A percentile compares a stretch with the other conserved stretches of the same genome.
phyloP scores from a whole-genome alignment of 495 filamentous ascomycete species.

The Elasticomyces elasticus region DNA sequence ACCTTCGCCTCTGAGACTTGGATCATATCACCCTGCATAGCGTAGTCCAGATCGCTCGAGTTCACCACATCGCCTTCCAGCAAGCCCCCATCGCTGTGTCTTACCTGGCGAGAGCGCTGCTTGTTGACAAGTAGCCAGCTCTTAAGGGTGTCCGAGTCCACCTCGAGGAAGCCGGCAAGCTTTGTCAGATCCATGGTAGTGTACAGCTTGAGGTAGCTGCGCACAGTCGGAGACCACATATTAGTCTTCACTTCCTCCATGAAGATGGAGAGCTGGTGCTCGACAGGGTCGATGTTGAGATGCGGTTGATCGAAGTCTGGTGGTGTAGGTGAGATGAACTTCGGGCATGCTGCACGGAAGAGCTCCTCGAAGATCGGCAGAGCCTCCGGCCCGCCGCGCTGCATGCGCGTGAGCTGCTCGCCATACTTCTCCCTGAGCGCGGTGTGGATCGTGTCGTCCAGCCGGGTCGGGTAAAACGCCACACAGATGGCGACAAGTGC shows the following conservation, averaged over 20 bases:
- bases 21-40: slow-evolving; percentile 90
- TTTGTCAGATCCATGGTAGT: slow-evolving; percentile 99
- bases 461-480: slow-evolving; percentile 87
- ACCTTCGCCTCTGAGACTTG: slow-evolving; percentile 98
- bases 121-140: slow-evolving; percentile 92
- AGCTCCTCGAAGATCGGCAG: slow-evolving; percentile 95
- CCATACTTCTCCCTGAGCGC: slow-evolving; percentile 97
- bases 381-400: slow-evolving; percentile 88
- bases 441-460: slow-evolving; percentile 98
- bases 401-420: slow-evolving; percentile 88
- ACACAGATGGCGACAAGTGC: slow-evolving; percentile 97
- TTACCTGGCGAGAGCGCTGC: slow-evolving; percentile 90
- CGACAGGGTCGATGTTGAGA: slow-evolving; percentile 88
- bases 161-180: slow-evolving; percentile 90
- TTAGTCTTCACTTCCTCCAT: slow-evolving; percentile 99
- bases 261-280: slow-evolving; percentile 94
- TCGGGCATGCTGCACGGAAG: slow-evolving; percentile 90
- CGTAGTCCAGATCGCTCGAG: slow-evolving; percentile 90
- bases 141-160: slow-evolving; percentile 82
- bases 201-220: slow-evolving; percentile 97
- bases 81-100: slow-evolving; percentile 84
- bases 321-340: slow-evolving; percentile 96
- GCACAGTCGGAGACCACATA: slow-evolving; percentile 88
- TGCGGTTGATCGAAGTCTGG: slow-evolving; percentile 94
- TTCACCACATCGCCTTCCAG: slow-evolving; percentile 87